Evolutionary conservation across 805 yeast species (phyloP).

Genomic region (Starmerella ratchasimensis): DNA sequence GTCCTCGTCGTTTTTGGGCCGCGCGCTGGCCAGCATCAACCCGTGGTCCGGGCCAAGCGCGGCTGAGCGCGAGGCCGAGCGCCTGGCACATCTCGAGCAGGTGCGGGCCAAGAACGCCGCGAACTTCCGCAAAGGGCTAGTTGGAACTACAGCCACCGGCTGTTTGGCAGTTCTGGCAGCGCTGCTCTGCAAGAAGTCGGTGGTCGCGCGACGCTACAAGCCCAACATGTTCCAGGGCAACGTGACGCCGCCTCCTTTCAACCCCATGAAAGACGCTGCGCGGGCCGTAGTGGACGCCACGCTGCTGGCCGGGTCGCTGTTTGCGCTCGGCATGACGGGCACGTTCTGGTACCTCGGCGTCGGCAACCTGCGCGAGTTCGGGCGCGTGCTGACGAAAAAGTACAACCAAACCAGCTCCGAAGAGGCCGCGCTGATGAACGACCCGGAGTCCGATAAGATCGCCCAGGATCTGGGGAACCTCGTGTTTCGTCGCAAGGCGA

Average conservation of each 20-base stretch:
- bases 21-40: too few species aligned
- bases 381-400: constrained; percentile 5
- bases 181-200: constrained; percentile 60
- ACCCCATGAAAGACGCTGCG: constrained; percentile 69
- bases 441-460: constrained; percentile 5
- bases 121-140: constrained; percentile 5
- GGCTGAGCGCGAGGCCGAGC: constrained; percentile 1
- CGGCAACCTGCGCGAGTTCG: constrained; percentile 11
- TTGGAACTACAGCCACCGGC: constrained; percentile 54
- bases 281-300: constrained; percentile 77
- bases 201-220: constrained; percentile 53
- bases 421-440: background rate
- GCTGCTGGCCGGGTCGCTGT: constrained; percentile 53
- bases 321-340: constrained; percentile 61
- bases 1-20: background rate
- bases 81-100: background rate
- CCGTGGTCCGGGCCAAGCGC: too few species aligned
- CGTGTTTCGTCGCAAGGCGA: background rate
- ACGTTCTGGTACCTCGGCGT: constrained; percentile 71
- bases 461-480: background rate
- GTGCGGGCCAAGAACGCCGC: constrained; percentile 4
- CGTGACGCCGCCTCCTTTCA: constrained; percentile 72
- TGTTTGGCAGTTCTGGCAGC: constrained; percentile 58
- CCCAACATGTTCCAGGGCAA: constrained; percentile 75
- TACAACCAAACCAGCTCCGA: constrained; percentile 4